Conservation (phyloP, 768 basidiomycete species). For the Gymnopilus junonius region DNA sequence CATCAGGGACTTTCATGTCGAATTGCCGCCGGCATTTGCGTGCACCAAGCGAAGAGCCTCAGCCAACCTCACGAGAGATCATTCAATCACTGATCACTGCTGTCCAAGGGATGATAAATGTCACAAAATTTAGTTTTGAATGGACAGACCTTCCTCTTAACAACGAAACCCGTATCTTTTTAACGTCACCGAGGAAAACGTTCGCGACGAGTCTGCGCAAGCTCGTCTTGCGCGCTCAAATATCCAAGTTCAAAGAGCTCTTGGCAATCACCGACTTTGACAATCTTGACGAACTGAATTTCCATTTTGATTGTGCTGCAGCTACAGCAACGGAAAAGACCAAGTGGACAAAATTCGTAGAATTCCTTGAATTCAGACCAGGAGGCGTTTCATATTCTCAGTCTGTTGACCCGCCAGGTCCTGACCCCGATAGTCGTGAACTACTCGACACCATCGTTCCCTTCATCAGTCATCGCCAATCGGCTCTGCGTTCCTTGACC, state of each 20-base stretch:
- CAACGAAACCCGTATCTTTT: constrained; percentile 31
- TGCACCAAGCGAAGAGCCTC: neutral
- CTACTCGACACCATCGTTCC: constrained; percentile 32
- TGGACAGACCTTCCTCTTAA: constrained; percentile 42
- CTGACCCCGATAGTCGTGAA: neutral
- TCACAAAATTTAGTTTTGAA: constrained; percentile 38
- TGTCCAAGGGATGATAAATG: constrained; percentile 37
- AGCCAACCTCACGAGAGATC: constrained; percentile 27
- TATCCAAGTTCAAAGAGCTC: constrained; percentile 35
- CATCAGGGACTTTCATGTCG: too few relatives aligned
- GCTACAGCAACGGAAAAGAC: too few relatives aligned
- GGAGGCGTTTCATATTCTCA: neutral
- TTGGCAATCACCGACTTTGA: constrained; percentile 32
- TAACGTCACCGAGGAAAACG: constrained; percentile 28
- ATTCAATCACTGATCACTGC: constrained; percentile 35
- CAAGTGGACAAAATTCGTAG: neutral
- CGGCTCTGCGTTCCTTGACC: constrained; percentile 30
- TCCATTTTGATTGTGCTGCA: constrained; percentile 36
- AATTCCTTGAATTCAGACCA: neutral
- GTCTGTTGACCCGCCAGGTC: neutral
- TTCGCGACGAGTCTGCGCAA: constrained; percentile 38
- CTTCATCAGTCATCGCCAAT: constrained; percentile 32
- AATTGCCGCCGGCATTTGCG: too few relatives aligned
- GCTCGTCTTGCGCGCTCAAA: constrained; percentile 35
- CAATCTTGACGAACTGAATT: constrained; percentile 35